Evolutionary conservation across 2,329 filamentous ascomycete species (phyloP).

Genomic region (Alternaria angustiovoidea): DNA sequence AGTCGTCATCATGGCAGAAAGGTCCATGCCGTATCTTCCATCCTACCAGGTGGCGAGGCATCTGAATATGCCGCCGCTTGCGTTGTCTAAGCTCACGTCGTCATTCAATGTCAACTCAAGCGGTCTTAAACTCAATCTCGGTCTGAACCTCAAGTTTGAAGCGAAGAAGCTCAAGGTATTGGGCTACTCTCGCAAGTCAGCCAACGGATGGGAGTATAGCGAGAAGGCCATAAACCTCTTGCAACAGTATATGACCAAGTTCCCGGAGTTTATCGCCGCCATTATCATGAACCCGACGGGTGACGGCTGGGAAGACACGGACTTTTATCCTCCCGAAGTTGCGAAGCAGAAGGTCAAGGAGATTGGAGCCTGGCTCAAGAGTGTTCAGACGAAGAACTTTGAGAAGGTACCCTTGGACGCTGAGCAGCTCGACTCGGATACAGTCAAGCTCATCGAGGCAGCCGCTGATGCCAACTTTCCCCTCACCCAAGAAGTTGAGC

Average conservation of each 20-base stretch:
- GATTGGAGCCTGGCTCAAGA: slow-evolving; percentile 92
- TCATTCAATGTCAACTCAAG: slow-evolving; percentile 87
- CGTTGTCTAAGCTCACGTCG: slow-evolving; percentile 94
- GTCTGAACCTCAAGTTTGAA: slow-evolving; percentile 96
- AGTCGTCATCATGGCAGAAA: slow-evolving; percentile 75
- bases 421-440: slow-evolving; percentile 91
- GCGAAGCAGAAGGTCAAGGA: slow-evolving; percentile 88
- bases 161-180: slow-evolving; percentile 94
- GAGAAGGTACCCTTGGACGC: slow-evolving; percentile 96
- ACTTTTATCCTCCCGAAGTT: slow-evolving; percentile 79
- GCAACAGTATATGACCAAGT: slow-evolving; percentile 87
- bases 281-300: slow-evolving; percentile 86
- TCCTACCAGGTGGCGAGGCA: slow-evolving; percentile 88
- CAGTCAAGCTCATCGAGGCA: slow-evolving; percentile 81
- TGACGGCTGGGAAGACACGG: slow-evolving; percentile 82
- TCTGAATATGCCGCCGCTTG: slow-evolving; percentile 81
- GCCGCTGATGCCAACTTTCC: slow-evolving; percentile 68
- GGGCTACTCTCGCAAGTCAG: slow-evolving; percentile 88
- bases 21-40: slow-evolving; percentile 77
- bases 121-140: slow-evolving; percentile 85
- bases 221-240: slow-evolving; percentile 81
- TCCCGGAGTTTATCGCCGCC: slow-evolving; percentile 93
- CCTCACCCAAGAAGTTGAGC: slow-evolving; percentile 53
- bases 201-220: slow-evolving; percentile 95
- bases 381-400: slow-evolving; percentile 87